Percentiles rank a stretch among this genome's conserved stretches.
phyloP scores from a whole-genome alignment of 2,329 filamentous ascomycete genomes.

The Myriangium duriaei region DNA sequence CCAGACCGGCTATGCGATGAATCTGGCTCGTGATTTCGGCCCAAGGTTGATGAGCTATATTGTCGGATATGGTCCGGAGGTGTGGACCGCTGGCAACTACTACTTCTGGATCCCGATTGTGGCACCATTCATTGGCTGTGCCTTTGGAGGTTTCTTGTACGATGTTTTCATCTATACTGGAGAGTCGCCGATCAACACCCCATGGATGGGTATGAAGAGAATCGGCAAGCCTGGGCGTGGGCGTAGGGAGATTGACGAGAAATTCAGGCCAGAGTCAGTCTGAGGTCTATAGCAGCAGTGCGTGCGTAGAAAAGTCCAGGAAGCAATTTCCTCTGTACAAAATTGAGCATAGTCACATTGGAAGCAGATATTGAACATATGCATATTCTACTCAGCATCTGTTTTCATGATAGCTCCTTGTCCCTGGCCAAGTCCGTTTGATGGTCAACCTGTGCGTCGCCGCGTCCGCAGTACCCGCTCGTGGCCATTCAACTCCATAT shows the following conservation, averaged over 20 bases:
- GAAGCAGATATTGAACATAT: too few species aligned
- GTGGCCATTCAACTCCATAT: too few species aligned
- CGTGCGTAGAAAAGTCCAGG: too few species aligned
- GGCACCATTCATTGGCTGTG: constrained; percentile 52
- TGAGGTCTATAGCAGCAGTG: too few species aligned
- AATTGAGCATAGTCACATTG: too few species aligned
- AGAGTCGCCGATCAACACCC: constrained; percentile 56
- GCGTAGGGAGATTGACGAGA: not conserved
- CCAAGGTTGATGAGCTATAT: constrained; percentile 54
- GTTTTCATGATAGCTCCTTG: too few species aligned
- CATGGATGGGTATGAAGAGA: constrained; percentile 43
- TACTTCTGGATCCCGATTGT: constrained; percentile 70
- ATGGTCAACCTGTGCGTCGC: too few species aligned
- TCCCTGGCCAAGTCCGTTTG: too few species aligned
- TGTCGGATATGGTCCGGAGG: constrained; percentile 53
- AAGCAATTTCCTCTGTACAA: too few species aligned
- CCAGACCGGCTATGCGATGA: constrained; percentile 60
- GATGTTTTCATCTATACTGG: constrained; percentile 58
- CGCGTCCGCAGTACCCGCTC: too few species aligned
- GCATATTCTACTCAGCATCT: too few species aligned
- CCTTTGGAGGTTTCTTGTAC: constrained; percentile 54
- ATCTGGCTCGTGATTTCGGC: constrained; percentile 56
- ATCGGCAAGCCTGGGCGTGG: not conserved
- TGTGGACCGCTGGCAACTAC: constrained; percentile 55
- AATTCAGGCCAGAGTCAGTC: not conserved